Conservation (phyloP, 345 rosid genomes). For the Linum trigynum region DNA sequence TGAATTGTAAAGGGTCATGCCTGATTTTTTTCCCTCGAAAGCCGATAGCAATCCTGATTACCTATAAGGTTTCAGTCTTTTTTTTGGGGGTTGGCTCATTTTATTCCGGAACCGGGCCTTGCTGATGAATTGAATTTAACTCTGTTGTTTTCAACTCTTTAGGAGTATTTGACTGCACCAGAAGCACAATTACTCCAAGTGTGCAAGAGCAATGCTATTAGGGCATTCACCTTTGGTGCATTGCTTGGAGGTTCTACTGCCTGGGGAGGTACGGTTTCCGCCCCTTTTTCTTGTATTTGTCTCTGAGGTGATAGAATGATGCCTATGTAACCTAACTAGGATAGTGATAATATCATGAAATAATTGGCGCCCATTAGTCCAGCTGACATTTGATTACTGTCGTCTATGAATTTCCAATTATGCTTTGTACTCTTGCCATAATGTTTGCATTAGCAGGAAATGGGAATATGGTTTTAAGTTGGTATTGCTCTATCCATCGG, state of each 20-base stretch:
- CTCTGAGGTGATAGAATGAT: background rate
- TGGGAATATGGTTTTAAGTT: too few relatives aligned
- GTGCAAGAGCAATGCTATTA: slow-evolving; percentile 26
- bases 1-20: background rate
- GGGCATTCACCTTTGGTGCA: slow-evolving; percentile 17
- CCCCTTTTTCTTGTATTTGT: background rate
- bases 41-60: background rate
- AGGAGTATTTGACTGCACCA: slow-evolving; percentile 32
- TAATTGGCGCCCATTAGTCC: too few relatives aligned
- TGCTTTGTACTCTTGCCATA: background rate
- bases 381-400: background rate
- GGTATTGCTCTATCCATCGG: background rate
- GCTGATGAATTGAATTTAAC: background rate
- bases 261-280: slow-evolving; percentile 30
- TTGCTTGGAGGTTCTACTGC: slow-evolving; percentile 22
- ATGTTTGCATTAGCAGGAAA: too few relatives aligned
- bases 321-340: background rate
- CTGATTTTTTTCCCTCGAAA: background rate
- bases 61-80: too few relatives aligned
- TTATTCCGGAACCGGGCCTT: background rate
- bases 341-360: too few relatives aligned
- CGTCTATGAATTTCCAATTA: background rate
- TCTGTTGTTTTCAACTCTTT: background rate
- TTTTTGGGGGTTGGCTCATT: background rate
- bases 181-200: slow-evolving; percentile 26